Percentiles rank a stretch among this genome's conserved stretches.
phyloP scores from a whole-genome alignment of 2,329 filamentous ascomycete species.

The Fusarium chuoi region DNA sequence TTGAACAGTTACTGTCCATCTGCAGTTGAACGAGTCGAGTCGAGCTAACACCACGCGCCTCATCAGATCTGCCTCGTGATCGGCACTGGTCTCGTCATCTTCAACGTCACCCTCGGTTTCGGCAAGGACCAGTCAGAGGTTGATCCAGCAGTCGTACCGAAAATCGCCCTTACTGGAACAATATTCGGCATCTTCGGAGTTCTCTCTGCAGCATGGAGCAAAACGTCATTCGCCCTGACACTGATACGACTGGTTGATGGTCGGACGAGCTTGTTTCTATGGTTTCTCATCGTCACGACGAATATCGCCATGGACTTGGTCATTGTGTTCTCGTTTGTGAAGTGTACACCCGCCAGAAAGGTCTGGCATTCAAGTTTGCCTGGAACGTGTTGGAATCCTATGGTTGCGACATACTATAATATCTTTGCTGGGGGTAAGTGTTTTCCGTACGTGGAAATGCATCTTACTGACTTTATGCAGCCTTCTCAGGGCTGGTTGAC shows the following conservation, averaged over 20 bases:
- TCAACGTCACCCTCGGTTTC: background rate
- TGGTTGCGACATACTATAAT: slow-evolving; percentile 4
- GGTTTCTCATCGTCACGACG: background rate
- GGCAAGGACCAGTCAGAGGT: background rate
- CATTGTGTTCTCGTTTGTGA: background rate
- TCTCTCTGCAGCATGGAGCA: background rate
- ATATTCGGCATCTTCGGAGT: background rate
- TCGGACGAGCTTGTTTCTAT: background rate
- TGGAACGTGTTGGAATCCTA: background rate
- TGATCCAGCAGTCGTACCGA: background rate
- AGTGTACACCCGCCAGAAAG: background rate
- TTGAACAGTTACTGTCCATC: fast-evolving
- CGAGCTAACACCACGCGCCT: fast-evolving
- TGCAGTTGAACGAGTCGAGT: fast-evolving
- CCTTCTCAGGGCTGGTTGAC: background rate
- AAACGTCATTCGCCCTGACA: background rate
- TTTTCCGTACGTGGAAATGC: fast-evolving
- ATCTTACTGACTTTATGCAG: fast-evolving
- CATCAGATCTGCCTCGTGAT: background rate
- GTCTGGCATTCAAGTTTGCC: background rate
- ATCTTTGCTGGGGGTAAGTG: background rate
- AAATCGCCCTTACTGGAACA: background rate
- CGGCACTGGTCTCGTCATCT: background rate
- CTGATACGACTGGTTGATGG: background rate
- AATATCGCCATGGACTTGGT: background rate